Conservation (phyloP, 2,329 filamentous ascomycete genomes). For the Ascochyta lentis region DNA sequence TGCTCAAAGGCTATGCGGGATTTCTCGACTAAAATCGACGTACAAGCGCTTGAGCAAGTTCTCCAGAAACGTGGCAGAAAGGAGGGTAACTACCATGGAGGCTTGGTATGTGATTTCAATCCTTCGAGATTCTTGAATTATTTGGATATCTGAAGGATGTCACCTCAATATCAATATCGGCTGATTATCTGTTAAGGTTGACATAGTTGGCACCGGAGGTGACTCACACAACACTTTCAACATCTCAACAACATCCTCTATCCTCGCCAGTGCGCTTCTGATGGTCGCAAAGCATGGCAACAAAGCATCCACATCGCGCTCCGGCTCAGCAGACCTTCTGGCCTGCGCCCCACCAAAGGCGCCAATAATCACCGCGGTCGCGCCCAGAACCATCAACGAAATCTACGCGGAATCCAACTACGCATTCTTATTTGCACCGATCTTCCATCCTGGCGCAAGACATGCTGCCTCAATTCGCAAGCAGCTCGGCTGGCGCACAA, state of each 20-base stretch:
- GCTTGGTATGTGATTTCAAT: conserved; percentile 67
- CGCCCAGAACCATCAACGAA: conserved; percentile 70
- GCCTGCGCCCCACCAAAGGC: conserved; percentile 74
- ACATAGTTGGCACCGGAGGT: conserved; percentile 97
- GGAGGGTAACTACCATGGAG: conserved; percentile 80
- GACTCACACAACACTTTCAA: conserved; percentile 99
- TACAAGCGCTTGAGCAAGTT: conserved; percentile 64
- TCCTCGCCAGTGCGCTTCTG: conserved; percentile 84
- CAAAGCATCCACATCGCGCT: conserved; percentile 91
- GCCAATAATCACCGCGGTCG: conserved; percentile 77
- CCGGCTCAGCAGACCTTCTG: conserved; percentile 91
- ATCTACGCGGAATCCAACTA: conserved; percentile 88
- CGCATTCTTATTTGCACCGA: conserved; percentile 92
- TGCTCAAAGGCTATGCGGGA: conserved; percentile 84
- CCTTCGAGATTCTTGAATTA: background rate
- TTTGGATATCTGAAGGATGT: background rate
- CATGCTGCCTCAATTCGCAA: conserved; percentile 85
- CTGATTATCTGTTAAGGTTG: conserved; percentile 61
- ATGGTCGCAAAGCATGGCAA: conserved; percentile 96
- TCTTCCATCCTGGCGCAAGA: conserved; percentile 95
- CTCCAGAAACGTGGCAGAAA: conserved; percentile 66
- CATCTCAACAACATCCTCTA: conserved; percentile 93
- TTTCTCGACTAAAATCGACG: conserved; percentile 76
- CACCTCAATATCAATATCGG: conserved; percentile 3
- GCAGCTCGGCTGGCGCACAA: conserved; percentile 90